A percentile compares a stretch with the other conserved stretches of the same genome.
These are phyloP conservation scores for Silene latifolia DNA, from an alignment of 148 eudicot genomes.

Conservation along the genomic window DNA sequence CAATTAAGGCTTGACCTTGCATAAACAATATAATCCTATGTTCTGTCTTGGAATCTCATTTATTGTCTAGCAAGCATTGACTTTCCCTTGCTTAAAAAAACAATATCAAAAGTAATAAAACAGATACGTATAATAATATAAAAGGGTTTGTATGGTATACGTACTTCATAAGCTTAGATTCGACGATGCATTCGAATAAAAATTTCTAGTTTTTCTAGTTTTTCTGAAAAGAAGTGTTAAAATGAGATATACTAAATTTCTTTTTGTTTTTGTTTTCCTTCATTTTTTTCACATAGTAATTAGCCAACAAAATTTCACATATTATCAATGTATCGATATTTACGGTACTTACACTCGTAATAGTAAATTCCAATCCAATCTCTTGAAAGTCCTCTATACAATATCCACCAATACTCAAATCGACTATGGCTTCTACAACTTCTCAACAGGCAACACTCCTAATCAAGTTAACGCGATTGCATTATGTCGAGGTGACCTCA, in stretches of 20 bases:
- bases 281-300: not conserved
- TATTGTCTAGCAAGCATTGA: not conserved
- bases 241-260: not conserved
- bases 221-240: not conserved
- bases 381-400: not conserved
- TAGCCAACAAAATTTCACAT: constrained; percentile 9
- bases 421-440: constrained; percentile 39
- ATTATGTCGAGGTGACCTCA: constrained; percentile 11
- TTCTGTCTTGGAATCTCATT: constrained; percentile 8
- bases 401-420: constrained; percentile 22
- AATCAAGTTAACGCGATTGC: constrained; percentile 21
- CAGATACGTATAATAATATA: not conserved
- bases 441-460: constrained; percentile 26
- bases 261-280: not conserved
- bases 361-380: constrained; percentile 13
- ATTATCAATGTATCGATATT: not conserved
- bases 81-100: not conserved
- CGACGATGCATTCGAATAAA: not conserved
- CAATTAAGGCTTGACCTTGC: constrained; percentile 2
- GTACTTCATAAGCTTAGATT: not conserved
- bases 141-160: too few species aligned
- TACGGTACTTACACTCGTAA: constrained; percentile 10
- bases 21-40: not conserved
- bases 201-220: not conserved
- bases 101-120: not conserved